Base-by-base conservation (phyloP, 768 basidiomycete species). In the Mycena capillaripes region DNA sequence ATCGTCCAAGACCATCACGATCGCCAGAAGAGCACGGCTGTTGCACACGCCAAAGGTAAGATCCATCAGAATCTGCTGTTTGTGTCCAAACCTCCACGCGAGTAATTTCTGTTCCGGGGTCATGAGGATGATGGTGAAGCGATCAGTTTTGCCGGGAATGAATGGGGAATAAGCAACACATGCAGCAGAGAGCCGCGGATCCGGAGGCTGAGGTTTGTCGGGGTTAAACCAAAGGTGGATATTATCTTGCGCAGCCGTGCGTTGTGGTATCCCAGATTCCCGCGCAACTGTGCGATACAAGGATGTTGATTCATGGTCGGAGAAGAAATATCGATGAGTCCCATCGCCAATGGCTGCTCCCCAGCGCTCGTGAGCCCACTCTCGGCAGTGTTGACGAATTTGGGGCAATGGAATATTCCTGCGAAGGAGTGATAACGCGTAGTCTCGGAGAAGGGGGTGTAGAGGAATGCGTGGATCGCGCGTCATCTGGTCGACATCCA, bases 181-280 rank as follows among this genome's bases (percentile, higher is more conserved):
- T 1, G 78, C 74, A 36, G 72, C 66, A 21, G 76, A 53, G 40
- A 80, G 62, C 6, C 74, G 52, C 10, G 71, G 64, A 38, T 69
- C 67, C 11, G 79, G 79, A 11, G 77, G 78, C 23, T 42, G 55
- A 27, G 78, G 64, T 11, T 74, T 63, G 1, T 75, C 70, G 17
- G 57, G 4, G 25, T 69, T 60, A 56, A 80, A 78, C 80, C 80
- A 81, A 19, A 50, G 46, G 46, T 81, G 74, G 19, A 81, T 70
- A 48, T 81, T 81, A 3, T 71, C 75, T 56, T 80, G 72, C 8
- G 80, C 75, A 42, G 77, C 70, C 16, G 78, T n/a, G 29, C 53
- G 30, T 56, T 79, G 78, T 14, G 57, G 38, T 46, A 81, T 77
- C 12, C 78, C 78, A 42, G 58, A 46, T 69, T 78, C 78, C 32